Conservation (phyloP, 495 filamentous ascomycete species). For the Saxispiralis lemnorum region DNA sequence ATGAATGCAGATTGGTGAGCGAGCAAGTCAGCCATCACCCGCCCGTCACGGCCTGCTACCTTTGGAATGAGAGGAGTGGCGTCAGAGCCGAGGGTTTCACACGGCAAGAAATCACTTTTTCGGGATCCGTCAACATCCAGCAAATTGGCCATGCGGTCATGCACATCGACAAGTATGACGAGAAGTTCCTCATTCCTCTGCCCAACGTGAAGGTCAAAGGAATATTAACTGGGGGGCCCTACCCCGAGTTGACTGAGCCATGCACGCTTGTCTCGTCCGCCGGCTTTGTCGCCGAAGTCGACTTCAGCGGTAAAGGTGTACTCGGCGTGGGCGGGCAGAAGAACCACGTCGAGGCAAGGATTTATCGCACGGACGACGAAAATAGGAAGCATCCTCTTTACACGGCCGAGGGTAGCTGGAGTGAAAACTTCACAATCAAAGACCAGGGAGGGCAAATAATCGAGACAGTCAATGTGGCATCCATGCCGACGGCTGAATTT, state of each 20-base stretch:
- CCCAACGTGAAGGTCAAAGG: slow-evolving; percentile 30
- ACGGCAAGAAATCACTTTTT: slow-evolving; percentile 20
- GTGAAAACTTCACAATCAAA: slow-evolving; percentile 25
- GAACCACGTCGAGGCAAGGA: slow-evolving; percentile 15
- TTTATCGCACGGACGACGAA: slow-evolving; percentile 11
- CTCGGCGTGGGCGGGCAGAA: slow-evolving; percentile 20
- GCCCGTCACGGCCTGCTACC: slow-evolving; percentile 21
- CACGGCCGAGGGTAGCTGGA: slow-evolving; percentile 26
- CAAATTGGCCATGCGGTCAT: slow-evolving; percentile 21
- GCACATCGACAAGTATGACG: slow-evolving; percentile 31
- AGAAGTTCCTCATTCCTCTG: slow-evolving; percentile 33
- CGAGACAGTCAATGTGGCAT: slow-evolving; percentile 6
- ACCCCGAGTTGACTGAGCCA: slow-evolving; percentile 23
- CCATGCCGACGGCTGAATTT: slow-evolving; percentile 19
- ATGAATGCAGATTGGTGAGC: slow-evolving; percentile 15
- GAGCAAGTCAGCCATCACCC: slow-evolving; percentile 23
- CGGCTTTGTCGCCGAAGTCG: slow-evolving; percentile 25
- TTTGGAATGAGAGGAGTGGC: slow-evolving; percentile 19
- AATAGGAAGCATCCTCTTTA: slow-evolving; percentile 16
- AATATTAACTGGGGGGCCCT: slow-evolving; percentile 26
- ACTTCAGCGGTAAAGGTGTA: slow-evolving; percentile 25
- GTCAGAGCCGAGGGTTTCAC: slow-evolving; percentile 19
- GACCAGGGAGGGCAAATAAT: slow-evolving; percentile 21
- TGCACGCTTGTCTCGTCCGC: slow-evolving; percentile 23
- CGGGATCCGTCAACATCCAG: slow-evolving; percentile 19